Evolutionary conservation across 805 yeast genomes (phyloP).

Genomic region (Kurtzmaniella cleridarum): DNA sequence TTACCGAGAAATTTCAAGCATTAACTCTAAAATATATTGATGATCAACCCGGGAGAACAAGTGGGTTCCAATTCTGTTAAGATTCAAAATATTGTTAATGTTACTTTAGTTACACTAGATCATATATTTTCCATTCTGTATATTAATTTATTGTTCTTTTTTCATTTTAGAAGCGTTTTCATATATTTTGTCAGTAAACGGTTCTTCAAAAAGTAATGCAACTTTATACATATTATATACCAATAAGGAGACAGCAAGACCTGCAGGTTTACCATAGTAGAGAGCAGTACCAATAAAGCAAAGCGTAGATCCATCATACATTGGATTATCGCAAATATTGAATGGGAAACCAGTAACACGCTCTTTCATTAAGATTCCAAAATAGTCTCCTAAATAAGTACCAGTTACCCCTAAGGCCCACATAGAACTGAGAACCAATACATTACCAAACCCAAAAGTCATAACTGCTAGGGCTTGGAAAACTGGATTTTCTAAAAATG

Average conservation of each 20-base stretch:
- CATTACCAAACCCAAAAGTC: slow-evolving; percentile 64
- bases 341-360: slow-evolving; percentile 93
- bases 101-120: background rate
- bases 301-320: slow-evolving; percentile 91
- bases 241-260: slow-evolving; percentile 62
- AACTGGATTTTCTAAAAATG: slow-evolving; percentile 36
- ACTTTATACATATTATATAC: slow-evolving; percentile 79
- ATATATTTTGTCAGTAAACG: slow-evolving; percentile 89
- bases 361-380: slow-evolving; percentile 88
- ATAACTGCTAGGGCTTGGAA: slow-evolving; percentile 49
- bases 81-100: background rate
- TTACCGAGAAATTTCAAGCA: slow-evolving; percentile 77
- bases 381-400: slow-evolving; percentile 94
- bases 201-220: slow-evolving; percentile 89
- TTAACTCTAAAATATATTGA: slow-evolving; percentile 56
- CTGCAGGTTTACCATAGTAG: slow-evolving; percentile 87
- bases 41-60: slow-evolving; percentile 33
- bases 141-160: slow-evolving; percentile 1
- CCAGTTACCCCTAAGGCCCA: slow-evolving; percentile 92
- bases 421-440: slow-evolving; percentile 82
- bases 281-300: slow-evolving; percentile 89
- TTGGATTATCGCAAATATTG: slow-evolving; percentile 86
- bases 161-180: slow-evolving; percentile 55
- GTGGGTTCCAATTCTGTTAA: slow-evolving; percentile 22
- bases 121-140: slow-evolving; percentile 1